These are phyloP conservation scores for Podaxis sp. DNA, from an alignment of 768 basidiomycete species.

Conservation along the genomic window DNA sequence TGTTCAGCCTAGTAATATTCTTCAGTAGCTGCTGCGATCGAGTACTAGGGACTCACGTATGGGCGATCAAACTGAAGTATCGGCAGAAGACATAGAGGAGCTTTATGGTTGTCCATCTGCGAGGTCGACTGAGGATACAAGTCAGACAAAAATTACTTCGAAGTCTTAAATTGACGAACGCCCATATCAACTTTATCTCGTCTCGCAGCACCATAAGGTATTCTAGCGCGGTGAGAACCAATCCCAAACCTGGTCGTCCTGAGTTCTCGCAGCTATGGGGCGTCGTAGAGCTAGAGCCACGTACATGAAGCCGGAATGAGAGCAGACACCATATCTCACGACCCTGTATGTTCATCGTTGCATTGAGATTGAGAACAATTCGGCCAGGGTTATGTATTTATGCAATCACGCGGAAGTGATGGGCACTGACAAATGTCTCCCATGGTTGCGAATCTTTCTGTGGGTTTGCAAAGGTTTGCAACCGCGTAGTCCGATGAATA, in stretches of 20 bases:
- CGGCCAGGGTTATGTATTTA: too few species aligned
- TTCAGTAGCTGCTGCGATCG: not conserved
- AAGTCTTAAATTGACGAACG: conserved; percentile 6
- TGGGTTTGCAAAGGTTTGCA: too few species aligned
- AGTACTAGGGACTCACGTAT: conserved; percentile 13
- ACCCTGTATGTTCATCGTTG: too few species aligned
- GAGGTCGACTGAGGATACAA: conserved; percentile 11
- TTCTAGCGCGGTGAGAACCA: conserved; percentile 18
- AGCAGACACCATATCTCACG: conserved; percentile 16
- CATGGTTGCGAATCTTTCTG: too few species aligned
- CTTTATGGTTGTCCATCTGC: conserved; percentile 19
- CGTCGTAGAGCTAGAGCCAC: not conserved
- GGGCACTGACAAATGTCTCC: too few species aligned
- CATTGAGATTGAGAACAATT: too few species aligned
- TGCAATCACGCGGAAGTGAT: too few species aligned
- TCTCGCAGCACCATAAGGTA: conserved; percentile 18
- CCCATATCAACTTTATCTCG: conserved; percentile 20
- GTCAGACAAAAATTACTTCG: not conserved
- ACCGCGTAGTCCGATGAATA: too few species aligned
- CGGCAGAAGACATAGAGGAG: conserved; percentile 21
- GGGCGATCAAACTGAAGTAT: conserved; percentile 21
- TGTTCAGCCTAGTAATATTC: conserved; percentile 13
- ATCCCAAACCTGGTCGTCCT: conserved; percentile 15
- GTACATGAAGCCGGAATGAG: not conserved
- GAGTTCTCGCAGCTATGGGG: not conserved